Percentiles rank a stretch among this genome's conserved stretches.
These are phyloP conservation scores for Cutaneotrichosporon sp. DNA, from an alignment of 1,284 basidiomycete species.

Conservation along the genomic window DNA sequence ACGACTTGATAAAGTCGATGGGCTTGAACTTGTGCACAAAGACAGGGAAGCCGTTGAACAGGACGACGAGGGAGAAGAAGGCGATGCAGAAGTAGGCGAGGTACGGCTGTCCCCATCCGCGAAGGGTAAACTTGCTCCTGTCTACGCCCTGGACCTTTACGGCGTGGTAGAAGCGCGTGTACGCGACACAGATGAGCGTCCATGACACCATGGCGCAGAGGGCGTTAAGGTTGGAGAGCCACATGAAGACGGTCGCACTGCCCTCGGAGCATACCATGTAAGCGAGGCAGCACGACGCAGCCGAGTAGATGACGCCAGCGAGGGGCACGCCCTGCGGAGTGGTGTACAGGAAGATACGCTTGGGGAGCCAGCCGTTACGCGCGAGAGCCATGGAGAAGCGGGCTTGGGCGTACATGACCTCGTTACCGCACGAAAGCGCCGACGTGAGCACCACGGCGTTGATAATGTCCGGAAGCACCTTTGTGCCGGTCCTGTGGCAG, in stretches of 20 bases:
- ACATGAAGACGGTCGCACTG: slow-evolving; percentile 62
- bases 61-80: slow-evolving; percentile 10
- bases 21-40: slow-evolving; percentile 7
- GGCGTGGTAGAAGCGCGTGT: slow-evolving; percentile 68
- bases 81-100: slow-evolving; percentile 11
- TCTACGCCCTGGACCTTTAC: slow-evolving; percentile 60
- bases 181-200: slow-evolving; percentile 70
- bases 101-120: slow-evolving; percentile 50
- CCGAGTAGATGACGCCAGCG: slow-evolving; percentile 55
- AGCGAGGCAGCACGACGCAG: slow-evolving; percentile 56
- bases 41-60: slow-evolving; percentile 12
- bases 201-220: slow-evolving; percentile 60
- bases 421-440: slow-evolving; percentile 54
- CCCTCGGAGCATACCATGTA: slow-evolving; percentile 56
- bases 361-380: slow-evolving; percentile 64
- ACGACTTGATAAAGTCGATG: slow-evolving; percentile 16
- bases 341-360: slow-evolving; percentile 53
- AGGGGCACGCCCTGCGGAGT: slow-evolving; percentile 66
- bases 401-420: slow-evolving; percentile 52
- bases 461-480: slow-evolving; percentile 60
- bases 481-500: slow-evolving; percentile 62
- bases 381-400: slow-evolving; percentile 52
- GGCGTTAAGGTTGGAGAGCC: slow-evolving; percentile 61
- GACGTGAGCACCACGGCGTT: slow-evolving; percentile 60
- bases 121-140: slow-evolving; percentile 59